Base-by-base conservation (phyloP, 2,329 filamentous ascomycete species). In the Exophiala dermatitidis region DNA sequence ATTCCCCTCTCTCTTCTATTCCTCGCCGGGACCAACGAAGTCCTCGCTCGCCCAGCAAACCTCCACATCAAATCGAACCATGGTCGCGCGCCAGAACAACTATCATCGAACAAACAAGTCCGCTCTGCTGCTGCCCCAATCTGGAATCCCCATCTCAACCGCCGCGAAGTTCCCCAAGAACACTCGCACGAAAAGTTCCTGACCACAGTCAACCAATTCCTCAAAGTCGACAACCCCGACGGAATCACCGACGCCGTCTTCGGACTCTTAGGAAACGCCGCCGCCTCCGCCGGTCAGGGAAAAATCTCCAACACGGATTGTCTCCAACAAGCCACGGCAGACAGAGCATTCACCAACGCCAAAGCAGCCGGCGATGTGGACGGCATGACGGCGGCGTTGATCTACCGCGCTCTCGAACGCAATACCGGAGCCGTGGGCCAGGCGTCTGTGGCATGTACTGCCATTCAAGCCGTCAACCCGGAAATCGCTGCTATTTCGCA, bases 401-500 rank as follows among this genome's bases (percentile, higher is more conserved):
- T 79, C 52, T 81, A 72, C 67, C 72, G 74, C 42, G 72, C 75
- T 32, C 66, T 80, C 26, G 82, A 84, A 72, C 76, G 80, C 52
- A 84, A 84, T 70, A 84, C 80, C 29, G 77, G 70, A 46, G 62
- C 64, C 7, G 80, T 84, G 56, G 82, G 81, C 46, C 67, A 73
- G 42, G 75, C 74, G n/a, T 82, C 78, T 44, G 78, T 75, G 32
- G 68, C 76, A 46, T 86, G 83, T 71, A 74, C 68, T 38, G 71
- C 68, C 66, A 80, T 76, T 60, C 43, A 68, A 38, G 79, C 83
- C 10, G 72, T 74, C 53, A 86, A 86, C 69, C 76, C 82, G 2
- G 82, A 86, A 70, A 84, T 86, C 62, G 77, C 74, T 30, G 80
- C 80, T 41, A 66, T 86, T 54, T 69, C 73, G 50, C 81, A 84